phyloP scores from a whole-genome alignment of 306 rosid genomes.

The Cajanus cajan region DNA sequence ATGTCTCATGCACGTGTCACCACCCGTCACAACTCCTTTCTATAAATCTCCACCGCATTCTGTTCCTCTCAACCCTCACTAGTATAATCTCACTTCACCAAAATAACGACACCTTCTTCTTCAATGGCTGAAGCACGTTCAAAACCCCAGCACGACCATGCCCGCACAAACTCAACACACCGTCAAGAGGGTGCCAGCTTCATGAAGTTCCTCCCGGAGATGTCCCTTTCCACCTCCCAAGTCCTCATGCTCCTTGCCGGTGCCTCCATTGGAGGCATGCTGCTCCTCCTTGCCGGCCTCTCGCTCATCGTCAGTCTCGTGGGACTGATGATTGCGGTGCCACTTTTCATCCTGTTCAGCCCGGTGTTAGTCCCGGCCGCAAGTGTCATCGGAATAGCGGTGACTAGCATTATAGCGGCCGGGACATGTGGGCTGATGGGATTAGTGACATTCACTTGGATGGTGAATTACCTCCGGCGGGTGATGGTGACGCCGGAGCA shows the following conservation, averaged over 20 bases:
- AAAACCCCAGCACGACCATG: constrained; percentile 43
- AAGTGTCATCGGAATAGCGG: constrained; percentile 44
- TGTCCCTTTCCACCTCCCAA: constrained; percentile 49
- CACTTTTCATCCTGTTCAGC: constrained; percentile 71
- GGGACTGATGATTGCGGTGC: constrained; percentile 49
- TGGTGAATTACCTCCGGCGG: constrained; percentile 39
- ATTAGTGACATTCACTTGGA: constrained; percentile 66
- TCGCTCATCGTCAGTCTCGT: constrained; percentile 52
- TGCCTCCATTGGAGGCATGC: constrained; percentile 55
- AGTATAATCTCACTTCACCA: neutral
- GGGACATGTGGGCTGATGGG: constrained; percentile 65
- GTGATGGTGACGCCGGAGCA: constrained; percentile 39
- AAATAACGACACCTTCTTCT: neutral
- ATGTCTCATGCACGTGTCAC: constrained; percentile 61
- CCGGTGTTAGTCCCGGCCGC: constrained; percentile 76
- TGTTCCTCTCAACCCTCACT: neutral
- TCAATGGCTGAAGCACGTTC: constrained; percentile 69
- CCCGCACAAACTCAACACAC: too few relatives aligned
- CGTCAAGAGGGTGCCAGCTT: neutral
- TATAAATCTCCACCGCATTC: constrained; percentile 34
- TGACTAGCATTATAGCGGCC: constrained; percentile 48
- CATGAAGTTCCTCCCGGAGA: neutral
- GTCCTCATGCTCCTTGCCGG: constrained; percentile 41
- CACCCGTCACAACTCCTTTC: constrained; percentile 24
- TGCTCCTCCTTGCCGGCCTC: constrained; percentile 52